Evolutionary conservation across 345 rosid genomes (phyloP).

Genomic region (Pistacia atlantica): DNA sequence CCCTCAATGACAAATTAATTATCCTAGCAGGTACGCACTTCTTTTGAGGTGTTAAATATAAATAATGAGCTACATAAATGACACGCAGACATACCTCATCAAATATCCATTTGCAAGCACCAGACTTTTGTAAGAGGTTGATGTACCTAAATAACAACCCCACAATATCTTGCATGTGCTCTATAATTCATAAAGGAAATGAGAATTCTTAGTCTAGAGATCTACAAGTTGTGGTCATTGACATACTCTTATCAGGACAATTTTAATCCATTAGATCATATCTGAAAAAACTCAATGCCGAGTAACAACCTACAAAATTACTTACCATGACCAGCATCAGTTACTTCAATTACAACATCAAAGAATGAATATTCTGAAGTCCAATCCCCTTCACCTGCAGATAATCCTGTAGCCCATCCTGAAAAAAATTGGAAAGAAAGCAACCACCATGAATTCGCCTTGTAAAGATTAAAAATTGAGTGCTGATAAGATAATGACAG

Average conservation of each 20-base stretch:
- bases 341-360: constrained; percentile 63
- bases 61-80: background rate
- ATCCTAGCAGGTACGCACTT: background rate
- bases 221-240: background rate
- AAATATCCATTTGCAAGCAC: constrained; percentile 91
- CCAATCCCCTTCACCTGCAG: constrained; percentile 68
- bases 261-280: constrained; percentile 15
- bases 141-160: constrained; percentile 87
- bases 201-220: constrained; percentile 12
- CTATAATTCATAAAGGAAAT: constrained; percentile 42
- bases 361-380: constrained; percentile 73
- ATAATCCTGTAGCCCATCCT: constrained; percentile 87
- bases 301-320: constrained; percentile 22
- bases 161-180: constrained; percentile 75
- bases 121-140: constrained; percentile 70
- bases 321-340: constrained; percentile 93
- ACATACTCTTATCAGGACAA: background rate
- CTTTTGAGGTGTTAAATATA: background rate
- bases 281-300: background rate
- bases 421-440: constrained; percentile 17
- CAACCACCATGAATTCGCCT: background rate
- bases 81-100: constrained; percentile 69
- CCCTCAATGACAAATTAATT: background rate
- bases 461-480: background rate
- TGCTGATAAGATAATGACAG: background rate